Percentiles rank a stretch among this genome's conserved stretches.
These are phyloP conservation scores for Mycothermus thermophilus DNA, from an alignment of 495 filamentous ascomycete species.

Conservation along the genomic window DNA sequence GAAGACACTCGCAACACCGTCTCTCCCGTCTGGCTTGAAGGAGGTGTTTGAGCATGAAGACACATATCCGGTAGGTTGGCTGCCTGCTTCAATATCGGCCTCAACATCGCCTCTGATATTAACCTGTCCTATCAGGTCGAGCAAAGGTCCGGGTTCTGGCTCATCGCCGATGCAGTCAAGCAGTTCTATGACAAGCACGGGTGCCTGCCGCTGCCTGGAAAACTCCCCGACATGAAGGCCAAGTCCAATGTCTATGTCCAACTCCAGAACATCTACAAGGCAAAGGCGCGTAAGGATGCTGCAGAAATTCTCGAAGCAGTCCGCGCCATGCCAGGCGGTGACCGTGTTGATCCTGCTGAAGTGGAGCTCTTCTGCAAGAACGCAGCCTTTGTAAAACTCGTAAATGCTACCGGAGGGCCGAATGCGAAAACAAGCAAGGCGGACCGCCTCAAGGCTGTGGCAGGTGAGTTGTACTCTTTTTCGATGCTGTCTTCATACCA, in stretches of 20 bases:
- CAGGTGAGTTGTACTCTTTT: constrained; percentile 24
- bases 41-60: constrained; percentile 61
- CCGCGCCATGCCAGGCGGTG: constrained; percentile 39
- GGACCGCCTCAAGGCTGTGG: constrained; percentile 18
- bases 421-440: constrained; percentile 5
- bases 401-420: constrained; percentile 34
- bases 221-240: constrained; percentile 96
- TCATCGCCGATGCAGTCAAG: constrained; percentile 70
- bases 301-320: constrained; percentile 64
- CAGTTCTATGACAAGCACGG: constrained; percentile 57
- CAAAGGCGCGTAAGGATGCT: constrained; percentile 67
- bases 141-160: constrained; percentile 58
- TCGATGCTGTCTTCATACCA: background rate
- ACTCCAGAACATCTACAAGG: constrained; percentile 88
- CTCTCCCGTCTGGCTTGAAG: constrained; percentile 50
- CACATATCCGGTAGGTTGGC: constrained; percentile 31
- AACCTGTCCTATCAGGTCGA: constrained; percentile 16
- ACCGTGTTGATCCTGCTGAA: constrained; percentile 53
- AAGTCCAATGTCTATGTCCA: constrained; percentile 81
- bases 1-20: constrained; percentile 53
- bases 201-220: constrained; percentile 70
- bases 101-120: background rate
- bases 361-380: constrained; percentile 94
- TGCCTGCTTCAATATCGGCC: no score
- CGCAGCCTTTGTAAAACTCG: constrained; percentile 80